Evolutionary conservation across 352 stramenopile species (phyloP).

Genomic region (Globisporangium paddicum): DNA sequence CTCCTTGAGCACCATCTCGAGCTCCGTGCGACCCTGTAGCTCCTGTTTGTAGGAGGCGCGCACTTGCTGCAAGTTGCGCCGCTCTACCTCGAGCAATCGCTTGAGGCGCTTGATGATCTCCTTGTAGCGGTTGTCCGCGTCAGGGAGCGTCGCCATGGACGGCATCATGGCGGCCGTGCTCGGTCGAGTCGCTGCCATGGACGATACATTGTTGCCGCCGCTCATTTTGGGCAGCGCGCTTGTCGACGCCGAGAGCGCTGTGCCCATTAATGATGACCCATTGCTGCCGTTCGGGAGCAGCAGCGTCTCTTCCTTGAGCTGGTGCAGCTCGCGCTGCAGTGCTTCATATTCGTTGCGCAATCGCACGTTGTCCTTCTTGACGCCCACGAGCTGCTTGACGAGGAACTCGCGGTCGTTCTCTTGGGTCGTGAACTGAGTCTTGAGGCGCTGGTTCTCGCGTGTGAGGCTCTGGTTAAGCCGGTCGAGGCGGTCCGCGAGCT

Average conservation of each 20-base stretch:
- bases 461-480: conserved; percentile 88
- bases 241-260: conserved; percentile 26
- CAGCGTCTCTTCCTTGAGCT: conserved; percentile 34
- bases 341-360: conserved; percentile 57
- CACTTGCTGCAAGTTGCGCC: conserved; percentile 73
- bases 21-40: conserved; percentile 70
- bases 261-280: background rate
- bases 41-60: conserved; percentile 65
- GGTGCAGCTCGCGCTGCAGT: conserved; percentile 50
- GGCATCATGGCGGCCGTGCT: conserved; percentile 15
- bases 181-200: conserved; percentile 12
- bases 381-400: conserved; percentile 87
- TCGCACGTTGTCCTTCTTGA: conserved; percentile 90
- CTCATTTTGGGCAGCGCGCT: conserved; percentile 37
- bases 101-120: conserved; percentile 92
- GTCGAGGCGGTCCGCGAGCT: conserved; percentile 88
- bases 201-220: background rate
- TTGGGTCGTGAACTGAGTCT: conserved; percentile 90
- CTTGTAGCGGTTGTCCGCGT: conserved; percentile 82
- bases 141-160: conserved; percentile 10
- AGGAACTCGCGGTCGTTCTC: conserved; percentile 94
- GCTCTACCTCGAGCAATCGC: conserved; percentile 82
- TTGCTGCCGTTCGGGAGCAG: background rate
- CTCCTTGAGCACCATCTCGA: conserved; percentile 76
- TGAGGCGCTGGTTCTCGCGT: conserved; percentile 85